Percentiles rank a stretch among this genome's conserved stretches.
These are phyloP conservation scores for Neurospora sp. DNA, from an alignment of 495 filamentous ascomycete genomes.

Conservation along the genomic window DNA sequence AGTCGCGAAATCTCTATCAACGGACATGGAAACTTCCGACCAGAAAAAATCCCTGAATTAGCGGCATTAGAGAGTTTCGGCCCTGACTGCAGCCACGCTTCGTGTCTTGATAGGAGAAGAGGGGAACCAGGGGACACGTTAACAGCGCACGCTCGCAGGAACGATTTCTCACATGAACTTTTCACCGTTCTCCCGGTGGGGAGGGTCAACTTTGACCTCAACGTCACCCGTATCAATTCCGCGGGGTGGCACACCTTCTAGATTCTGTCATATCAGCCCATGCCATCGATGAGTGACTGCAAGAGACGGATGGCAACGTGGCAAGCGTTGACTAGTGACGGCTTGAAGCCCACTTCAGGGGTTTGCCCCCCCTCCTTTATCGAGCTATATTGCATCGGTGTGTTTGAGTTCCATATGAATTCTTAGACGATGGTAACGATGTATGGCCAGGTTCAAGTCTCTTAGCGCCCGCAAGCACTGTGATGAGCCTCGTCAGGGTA, in stretches of 20 bases:
- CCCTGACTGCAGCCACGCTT: constrained; percentile 12
- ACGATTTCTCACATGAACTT: constrained; percentile 22
- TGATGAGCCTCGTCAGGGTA: neutral
- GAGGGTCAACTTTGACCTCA: neutral
- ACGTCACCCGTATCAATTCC: neutral
- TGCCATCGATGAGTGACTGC: neutral
- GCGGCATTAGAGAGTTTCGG: neutral
- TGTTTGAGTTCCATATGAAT: constrained; percentile 1
- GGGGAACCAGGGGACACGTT: neutral
- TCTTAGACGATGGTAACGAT: neutral
- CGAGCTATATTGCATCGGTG: constrained; percentile 10
- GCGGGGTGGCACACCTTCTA: neutral
- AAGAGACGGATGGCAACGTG: constrained; percentile 15
- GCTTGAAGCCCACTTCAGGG: constrained; percentile 5
- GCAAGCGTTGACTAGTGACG: constrained; percentile 19
- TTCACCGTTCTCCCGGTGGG: constrained; percentile 4
- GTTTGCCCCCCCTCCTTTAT: constrained; percentile 1
- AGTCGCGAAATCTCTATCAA: neutral
- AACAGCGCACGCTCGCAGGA: constrained; percentile 16
- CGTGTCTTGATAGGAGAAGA: constrained; percentile 3
- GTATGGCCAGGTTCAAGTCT: neutral
- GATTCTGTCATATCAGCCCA: neutral
- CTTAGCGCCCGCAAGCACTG: neutral
- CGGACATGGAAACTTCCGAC: neutral
- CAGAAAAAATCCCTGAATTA: neutral